Conservation (phyloP, 441 rosid species). For the Corymbia citriodora region DNA sequence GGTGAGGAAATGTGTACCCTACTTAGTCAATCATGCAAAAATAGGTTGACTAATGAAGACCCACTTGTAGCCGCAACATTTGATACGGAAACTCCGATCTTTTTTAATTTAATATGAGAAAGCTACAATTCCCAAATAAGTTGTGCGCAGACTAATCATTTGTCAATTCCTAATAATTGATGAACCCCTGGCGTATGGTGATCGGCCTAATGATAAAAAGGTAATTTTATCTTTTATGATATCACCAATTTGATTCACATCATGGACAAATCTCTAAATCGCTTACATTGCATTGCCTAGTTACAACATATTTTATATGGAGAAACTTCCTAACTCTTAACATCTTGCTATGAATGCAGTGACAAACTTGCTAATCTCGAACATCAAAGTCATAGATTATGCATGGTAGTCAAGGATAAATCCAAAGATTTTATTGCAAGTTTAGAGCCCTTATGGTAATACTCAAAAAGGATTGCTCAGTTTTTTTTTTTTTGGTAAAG, state of each 20-base stretch:
- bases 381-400: not conserved
- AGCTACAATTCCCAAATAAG: not conserved
- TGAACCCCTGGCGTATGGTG: not conserved
- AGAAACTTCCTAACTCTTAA: not conserved
- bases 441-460: not conserved
- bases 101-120: not conserved
- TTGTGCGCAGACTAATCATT: not conserved
- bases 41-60: not conserved
- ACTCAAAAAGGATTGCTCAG: not conserved
- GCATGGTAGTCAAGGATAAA: not conserved
- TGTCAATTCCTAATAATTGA: not conserved
- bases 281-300: not conserved
- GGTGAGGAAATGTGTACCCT: not conserved
- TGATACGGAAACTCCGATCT: not conserved
- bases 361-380: not conserved
- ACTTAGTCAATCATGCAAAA: not conserved
- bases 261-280: not conserved
- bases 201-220: not conserved
- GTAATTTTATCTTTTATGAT: not conserved
- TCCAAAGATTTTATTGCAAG: too few species aligned
- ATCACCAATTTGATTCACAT: accelerated
- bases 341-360: not conserved
- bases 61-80: not conserved
- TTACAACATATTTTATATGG: not conserved
- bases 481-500: too few species aligned